phyloP scores from a whole-genome alignment of 768 basidiomycete species.

The Pulveroboletus ravenelii region DNA sequence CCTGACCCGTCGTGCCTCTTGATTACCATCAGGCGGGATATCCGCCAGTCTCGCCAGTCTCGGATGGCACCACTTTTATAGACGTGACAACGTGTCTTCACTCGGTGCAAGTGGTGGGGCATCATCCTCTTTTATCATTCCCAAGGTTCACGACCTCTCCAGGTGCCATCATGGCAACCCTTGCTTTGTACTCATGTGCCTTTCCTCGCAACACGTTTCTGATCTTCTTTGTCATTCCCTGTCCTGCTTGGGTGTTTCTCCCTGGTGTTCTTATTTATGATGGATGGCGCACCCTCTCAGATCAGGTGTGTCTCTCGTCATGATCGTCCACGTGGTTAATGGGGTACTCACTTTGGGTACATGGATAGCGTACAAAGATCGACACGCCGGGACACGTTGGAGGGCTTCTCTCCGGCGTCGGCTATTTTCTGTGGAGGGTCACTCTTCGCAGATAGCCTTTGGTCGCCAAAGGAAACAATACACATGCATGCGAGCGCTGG shows the following conservation, averaged over 20 bases:
- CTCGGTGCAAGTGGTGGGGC: conserved; percentile 73
- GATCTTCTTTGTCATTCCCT: conserved; percentile 71
- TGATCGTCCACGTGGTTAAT: not conserved
- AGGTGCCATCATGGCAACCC: conserved; percentile 69
- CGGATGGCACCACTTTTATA: conserved; percentile 41
- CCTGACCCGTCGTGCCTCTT: not conserved
- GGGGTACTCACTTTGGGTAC: not conserved
- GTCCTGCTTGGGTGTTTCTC: conserved; percentile 75
- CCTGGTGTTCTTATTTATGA: conserved; percentile 47
- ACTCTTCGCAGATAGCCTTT: conserved; percentile 26
- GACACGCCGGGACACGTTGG: conserved; percentile 69
- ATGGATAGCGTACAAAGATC: conserved; percentile 42
- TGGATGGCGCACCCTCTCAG: conserved; percentile 31
- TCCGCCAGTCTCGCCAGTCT: conserved; percentile 46
- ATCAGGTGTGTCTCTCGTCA: conserved; percentile 26
- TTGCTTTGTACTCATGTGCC: conserved; percentile 69
- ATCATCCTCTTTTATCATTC: not conserved
- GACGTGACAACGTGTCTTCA: conserved; percentile 30
- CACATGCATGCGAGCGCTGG: conserved; percentile 1
- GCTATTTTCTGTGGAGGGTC: conserved; percentile 40
- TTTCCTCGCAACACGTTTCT: conserved; percentile 63
- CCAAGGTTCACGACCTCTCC: conserved; percentile 2
- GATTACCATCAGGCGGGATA: conserved; percentile 49
- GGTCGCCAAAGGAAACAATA: conserved; percentile 2
- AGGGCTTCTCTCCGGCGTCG: conserved; percentile 57